phyloP scores from a whole-genome alignment of 192 early-diverging fungal genomes.

The Coemansia sp. region DNA sequence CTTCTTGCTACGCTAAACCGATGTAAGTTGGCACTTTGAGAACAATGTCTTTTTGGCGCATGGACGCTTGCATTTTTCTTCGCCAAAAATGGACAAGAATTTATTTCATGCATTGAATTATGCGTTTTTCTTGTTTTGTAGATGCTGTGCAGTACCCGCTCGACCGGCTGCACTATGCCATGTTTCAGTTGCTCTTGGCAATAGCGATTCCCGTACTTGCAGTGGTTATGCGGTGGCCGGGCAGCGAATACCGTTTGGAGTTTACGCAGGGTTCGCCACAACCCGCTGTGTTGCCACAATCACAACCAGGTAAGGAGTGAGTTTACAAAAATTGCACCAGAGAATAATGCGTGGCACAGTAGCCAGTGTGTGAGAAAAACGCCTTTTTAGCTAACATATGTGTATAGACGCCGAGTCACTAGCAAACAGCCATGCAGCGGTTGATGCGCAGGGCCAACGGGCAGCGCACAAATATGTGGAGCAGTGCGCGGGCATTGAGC shows the following conservation, averaged over 20 bases:
- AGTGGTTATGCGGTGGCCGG: background rate
- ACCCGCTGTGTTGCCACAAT: background rate
- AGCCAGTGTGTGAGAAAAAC: background rate
- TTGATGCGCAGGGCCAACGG: background rate
- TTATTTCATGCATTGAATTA: background rate
- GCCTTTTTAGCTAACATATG: background rate
- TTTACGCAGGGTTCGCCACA: background rate
- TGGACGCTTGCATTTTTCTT: background rate
- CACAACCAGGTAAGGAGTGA: background rate
- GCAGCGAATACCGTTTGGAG: background rate
- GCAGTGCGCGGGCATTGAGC: conserved; percentile 36
- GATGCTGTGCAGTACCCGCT: conserved; percentile 37
- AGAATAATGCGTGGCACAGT: too few species aligned
- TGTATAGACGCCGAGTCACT: background rate
- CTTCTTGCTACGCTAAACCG: conserved; percentile 35
- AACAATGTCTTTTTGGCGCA: too few species aligned
- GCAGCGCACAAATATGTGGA: conserved; percentile 22
- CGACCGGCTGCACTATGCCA: conserved; percentile 44
- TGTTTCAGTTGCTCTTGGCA: conserved; percentile 44
- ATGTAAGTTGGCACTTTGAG: conserved; percentile 16
- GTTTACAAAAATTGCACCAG: too few species aligned
- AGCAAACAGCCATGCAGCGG: background rate
- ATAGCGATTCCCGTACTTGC: conserved; percentile 13
- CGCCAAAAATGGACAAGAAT: background rate
- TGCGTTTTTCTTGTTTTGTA: conserved; percentile 14